These are phyloP conservation scores for Aaosphaeria arxii DNA, from an alignment of 2,329 filamentous ascomycete genomes.

Conservation along the genomic window DNA sequence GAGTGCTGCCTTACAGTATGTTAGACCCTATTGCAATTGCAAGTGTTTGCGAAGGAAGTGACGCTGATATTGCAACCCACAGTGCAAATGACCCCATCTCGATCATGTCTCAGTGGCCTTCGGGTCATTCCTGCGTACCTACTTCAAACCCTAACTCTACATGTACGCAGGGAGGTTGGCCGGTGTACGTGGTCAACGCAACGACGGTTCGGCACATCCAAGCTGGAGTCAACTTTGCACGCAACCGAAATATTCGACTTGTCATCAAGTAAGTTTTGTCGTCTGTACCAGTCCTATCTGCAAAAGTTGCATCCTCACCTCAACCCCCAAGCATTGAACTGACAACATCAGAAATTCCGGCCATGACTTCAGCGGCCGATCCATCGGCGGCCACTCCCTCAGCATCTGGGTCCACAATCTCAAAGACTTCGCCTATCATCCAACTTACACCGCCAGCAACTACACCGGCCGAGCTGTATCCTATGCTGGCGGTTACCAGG, in stretches of 20 bases:
- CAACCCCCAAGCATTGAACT: neutral
- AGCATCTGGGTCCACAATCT: constrained; percentile 21
- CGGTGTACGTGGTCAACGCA: constrained; percentile 22
- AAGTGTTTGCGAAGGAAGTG: neutral
- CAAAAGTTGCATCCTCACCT: neutral
- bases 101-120: constrained; percentile 22
- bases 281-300: neutral
- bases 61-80: neutral
- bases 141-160: constrained; percentile 29
- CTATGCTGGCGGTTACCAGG: constrained; percentile 51
- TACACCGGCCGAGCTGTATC: constrained; percentile 42
- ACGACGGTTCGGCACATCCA: constrained; percentile 20
- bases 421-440: constrained; percentile 13
- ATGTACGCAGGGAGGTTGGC: constrained; percentile 22
- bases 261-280: constrained; percentile 13
- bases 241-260: constrained; percentile 14
- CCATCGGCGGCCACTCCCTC: constrained; percentile 14
- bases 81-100: constrained; percentile 21
- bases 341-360: constrained; percentile 14
- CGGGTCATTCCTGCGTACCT: constrained; percentile 32
- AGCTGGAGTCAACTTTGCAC: constrained; percentile 19
- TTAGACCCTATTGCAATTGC: neutral
- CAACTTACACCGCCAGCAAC: constrained; percentile 7
- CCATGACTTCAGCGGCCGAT: constrained; percentile 20
- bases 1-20: constrained; percentile 16